Evolutionary conservation across 164 flowering plant species (phyloP), one percentile per base, ranked within the genome.

Genomic region (Sextonia rubra): DNA sequence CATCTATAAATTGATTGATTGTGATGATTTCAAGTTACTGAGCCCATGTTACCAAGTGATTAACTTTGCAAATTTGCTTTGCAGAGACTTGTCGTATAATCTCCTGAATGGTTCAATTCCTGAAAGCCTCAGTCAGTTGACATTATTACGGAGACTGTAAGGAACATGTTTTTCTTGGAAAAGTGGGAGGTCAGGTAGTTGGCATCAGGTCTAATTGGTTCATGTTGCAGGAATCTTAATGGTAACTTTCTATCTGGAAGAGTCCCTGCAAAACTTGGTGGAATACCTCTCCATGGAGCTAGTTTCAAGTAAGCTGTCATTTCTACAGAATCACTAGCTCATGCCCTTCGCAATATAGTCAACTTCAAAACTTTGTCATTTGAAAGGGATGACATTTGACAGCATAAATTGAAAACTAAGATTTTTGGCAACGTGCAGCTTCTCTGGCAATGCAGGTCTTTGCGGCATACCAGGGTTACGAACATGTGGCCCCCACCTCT

Each of bases 401-500:
- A 18, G 30, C 18, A 2, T 64, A 30, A 64, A 29, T 3, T 25
- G 30, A 15, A 30, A 17, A 64, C 44, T 64, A 27, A 1, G 3
- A 29, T 64, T 49, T 55, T 55, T 27, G 66, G 75, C 18, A 37
- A 32, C 47, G 22, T 80, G 58, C 88, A 96, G 99, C 76, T 96
- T 96, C 74, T 91, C 99, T 18, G 89, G 86, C 69, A 96, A 96
- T 84, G 83, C 84, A 73, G 98, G 99, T 63, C 91, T 93, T 37
- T 96, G 99, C 74, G 99, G 99, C 22, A 92, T 96, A 71, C 98
- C 97, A 37, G 99, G 99, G 70, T 80, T 96, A 65, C 94, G 78
- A 6, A 15, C 90, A 48, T 96, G 99, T 56, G 99, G 97, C 47
- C 86, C 89, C 55, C 97, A 91, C 68, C 93, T 96, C 58, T 84